Conservation (phyloP, 768 basidiomycete genomes). For the Mrakia blollopis region DNA sequence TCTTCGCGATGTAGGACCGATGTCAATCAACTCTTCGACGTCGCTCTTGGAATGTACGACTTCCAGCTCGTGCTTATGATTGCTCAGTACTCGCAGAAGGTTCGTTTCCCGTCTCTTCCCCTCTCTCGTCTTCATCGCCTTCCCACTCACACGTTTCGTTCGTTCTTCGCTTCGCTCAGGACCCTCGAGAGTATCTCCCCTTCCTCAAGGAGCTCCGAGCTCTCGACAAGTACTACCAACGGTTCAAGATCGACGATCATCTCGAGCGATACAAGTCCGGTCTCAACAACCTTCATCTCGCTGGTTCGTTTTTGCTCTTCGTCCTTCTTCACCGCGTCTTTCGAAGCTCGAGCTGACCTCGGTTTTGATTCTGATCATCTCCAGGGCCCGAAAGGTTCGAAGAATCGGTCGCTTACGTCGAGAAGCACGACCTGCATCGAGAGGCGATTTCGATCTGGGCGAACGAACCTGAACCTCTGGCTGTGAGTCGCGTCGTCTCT, state of each 20-base stretch:
- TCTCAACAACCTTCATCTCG: slow-evolving; percentile 63
- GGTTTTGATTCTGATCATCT: not conserved
- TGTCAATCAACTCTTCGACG: slow-evolving; percentile 82
- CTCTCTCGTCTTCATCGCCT: not conserved
- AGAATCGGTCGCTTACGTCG: slow-evolving; percentile 74
- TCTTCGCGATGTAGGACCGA: slow-evolving; percentile 52
- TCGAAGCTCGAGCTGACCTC: not conserved
- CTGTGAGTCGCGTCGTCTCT: slow-evolving; percentile 46
- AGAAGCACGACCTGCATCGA: slow-evolving; percentile 68
- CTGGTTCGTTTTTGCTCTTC: slow-evolving; percentile 51
- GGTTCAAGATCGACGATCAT: slow-evolving; percentile 89
- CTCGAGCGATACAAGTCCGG: slow-evolving; percentile 71
- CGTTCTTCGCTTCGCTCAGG: slow-evolving; percentile 52
- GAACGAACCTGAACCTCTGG: slow-evolving; percentile 56
- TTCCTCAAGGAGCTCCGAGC: slow-evolving; percentile 86
- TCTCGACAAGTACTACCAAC: slow-evolving; percentile 73
- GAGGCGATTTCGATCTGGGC: slow-evolving; percentile 71
- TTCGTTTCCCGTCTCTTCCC: slow-evolving; percentile 43
- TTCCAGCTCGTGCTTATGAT: slow-evolving; percentile 92
- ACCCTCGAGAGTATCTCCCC: slow-evolving; percentile 94
- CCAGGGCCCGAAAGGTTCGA: slow-evolving; percentile 66
- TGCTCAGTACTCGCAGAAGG: slow-evolving; percentile 95
- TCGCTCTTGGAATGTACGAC: slow-evolving; percentile 97
- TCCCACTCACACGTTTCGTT: not conserved
- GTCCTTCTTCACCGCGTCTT: not conserved